Conservation (phyloP, 148 eudicot species). For the Persicaria maculosa region DNA sequence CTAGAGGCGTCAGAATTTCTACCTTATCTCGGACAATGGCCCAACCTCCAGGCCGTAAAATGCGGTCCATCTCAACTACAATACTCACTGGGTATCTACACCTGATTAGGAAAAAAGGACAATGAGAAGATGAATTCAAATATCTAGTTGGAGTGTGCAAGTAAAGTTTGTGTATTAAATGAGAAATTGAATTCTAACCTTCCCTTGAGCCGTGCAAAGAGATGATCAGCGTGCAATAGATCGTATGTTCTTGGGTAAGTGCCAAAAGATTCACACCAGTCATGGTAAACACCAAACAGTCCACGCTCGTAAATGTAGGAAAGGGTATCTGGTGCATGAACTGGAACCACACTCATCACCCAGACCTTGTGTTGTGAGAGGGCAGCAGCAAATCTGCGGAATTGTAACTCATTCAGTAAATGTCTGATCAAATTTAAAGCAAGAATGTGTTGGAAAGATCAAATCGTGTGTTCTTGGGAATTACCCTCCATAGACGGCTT, state of each 20-base stretch:
- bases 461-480: not conserved
- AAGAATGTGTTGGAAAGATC: not conserved
- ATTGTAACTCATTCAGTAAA: not conserved
- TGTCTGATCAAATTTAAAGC: not conserved
- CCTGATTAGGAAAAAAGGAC: constrained; percentile 33
- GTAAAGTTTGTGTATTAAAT: not conserved
- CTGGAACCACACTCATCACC: constrained; percentile 96
- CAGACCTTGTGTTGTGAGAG: constrained; percentile 65
- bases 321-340: constrained; percentile 92
- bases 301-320: constrained; percentile 90
- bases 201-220: constrained; percentile 84
- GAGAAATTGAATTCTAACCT: constrained; percentile 35
- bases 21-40: constrained; percentile 80
- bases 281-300: constrained; percentile 81
- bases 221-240: constrained; percentile 92
- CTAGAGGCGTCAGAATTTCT: constrained; percentile 63
- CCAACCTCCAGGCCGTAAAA: constrained; percentile 83
- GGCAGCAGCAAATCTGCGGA: constrained; percentile 90
- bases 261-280: constrained; percentile 96
- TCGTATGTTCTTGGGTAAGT: constrained; percentile 96
- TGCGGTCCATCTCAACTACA: constrained; percentile 86
- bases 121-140: not conserved
- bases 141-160: not conserved
- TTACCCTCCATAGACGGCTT: constrained; percentile 91
- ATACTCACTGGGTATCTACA: constrained; percentile 73